phyloP scores from a whole-genome alignment of 192 early-diverging fungal genomes.

The Rhizophagus clarus region DNA sequence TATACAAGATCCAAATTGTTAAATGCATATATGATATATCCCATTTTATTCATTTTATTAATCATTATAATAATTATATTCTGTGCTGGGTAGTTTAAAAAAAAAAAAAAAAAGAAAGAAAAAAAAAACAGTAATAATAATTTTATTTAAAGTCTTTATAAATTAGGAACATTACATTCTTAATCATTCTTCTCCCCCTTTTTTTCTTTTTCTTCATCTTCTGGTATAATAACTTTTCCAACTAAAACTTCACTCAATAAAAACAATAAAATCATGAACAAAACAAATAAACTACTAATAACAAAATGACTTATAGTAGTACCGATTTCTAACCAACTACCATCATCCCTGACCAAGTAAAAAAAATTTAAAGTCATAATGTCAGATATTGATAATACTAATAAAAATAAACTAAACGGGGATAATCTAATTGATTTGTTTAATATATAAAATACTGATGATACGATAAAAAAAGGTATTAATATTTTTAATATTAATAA shows the following conservation, averaged over 20 bases:
- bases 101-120: no score
- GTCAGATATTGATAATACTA: slow-evolving; percentile 87
- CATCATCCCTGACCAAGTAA: slow-evolving; percentile 88
- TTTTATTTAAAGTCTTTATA: no score
- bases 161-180: no score
- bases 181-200: slow-evolving; percentile 34
- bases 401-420: slow-evolving; percentile 82
- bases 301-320: slow-evolving; percentile 95
- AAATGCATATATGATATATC: no score
- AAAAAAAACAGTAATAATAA: no score
- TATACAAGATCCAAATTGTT: no score
- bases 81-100: no score
- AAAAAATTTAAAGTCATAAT: slow-evolving; percentile 97
- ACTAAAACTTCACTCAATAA: slow-evolving; percentile 66
- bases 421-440: slow-evolving; percentile 76
- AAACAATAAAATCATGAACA: slow-evolving; percentile 91
- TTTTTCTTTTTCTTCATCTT: slow-evolving; percentile 35
- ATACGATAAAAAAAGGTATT: slow-evolving; percentile 94
- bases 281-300: slow-evolving; percentile 88
- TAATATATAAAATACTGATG: slow-evolving; percentile 79
- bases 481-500: slow-evolving; percentile 87
- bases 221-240: slow-evolving; percentile 44
- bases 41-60: no score
- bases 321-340: slow-evolving; percentile 96
- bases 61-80: no score